Base-by-base conservation (phyloP, 2,329 filamentous ascomycete genomes). In the Scedosporium aurantiacum region DNA sequence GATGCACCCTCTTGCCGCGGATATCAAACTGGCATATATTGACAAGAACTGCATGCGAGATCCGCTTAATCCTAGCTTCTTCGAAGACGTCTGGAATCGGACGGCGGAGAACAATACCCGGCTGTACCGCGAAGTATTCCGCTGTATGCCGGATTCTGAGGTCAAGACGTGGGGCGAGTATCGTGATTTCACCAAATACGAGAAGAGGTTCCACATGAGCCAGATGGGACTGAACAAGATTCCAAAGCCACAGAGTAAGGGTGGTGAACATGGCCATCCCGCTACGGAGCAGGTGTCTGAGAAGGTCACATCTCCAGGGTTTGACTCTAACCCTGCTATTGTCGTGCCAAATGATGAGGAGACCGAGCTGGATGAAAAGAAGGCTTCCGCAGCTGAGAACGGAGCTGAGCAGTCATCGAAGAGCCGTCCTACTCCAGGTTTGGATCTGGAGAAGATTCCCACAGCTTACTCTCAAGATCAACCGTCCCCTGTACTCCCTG, bases 101-200 rank as follows among this genome's bases (percentile, higher is more conserved):
- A 86, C 91, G 60, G 94, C 94, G 0, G 86, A 89, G 65, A 97
- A 97, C 77, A 99, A 99, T 72, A 99, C 94, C 2, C 93, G 91
- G 70, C 82, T 99, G 57, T 99, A 90, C 76, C 88, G 94, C 37
- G 85, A 89, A 64, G 93, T 99, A 7, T 99, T 99, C 78, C 86
- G 92, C 56, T 97, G 92, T 73, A 95, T 96, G 89, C 94, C 94
- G 1, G 94, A 99, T 71, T 97, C 87, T 59, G 91, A 97, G 70
- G 94, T 96, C 27, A 87, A 85, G 65, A 93, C 89, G 52, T 99
- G 94, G 94, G 86, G 89, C 66, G 89, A 96, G 65, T 99, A 99
- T 74, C 88, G 90, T 65, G 88, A 95, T 66, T 96, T 89, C 69
- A 80, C 83, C 60, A 81, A 85, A 4, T 97, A 97, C 71, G 81